These are phyloP conservation scores for Globisporangium acanthophoron DNA, from an alignment of 352 stramenopile species.

Conservation along the genomic window DNA sequence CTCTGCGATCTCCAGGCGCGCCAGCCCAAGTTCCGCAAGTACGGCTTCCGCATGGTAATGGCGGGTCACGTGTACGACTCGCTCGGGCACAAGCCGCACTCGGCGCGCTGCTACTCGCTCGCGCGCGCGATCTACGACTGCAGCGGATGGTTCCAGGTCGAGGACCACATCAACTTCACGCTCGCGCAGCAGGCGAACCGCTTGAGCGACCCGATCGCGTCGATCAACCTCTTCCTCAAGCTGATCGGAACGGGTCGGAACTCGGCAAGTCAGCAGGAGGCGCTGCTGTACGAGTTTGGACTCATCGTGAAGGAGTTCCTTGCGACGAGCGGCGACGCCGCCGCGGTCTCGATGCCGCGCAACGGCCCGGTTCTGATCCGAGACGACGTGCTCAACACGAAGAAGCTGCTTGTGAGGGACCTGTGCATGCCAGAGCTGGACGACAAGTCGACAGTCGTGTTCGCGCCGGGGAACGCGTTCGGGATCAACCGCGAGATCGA, in stretches of 20 bases:
- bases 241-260: slow-evolving; percentile 79
- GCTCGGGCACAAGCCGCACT: slow-evolving; percentile 63
- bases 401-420: slow-evolving; percentile 65
- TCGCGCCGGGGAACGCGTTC: slow-evolving; percentile 64
- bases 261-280: slow-evolving; percentile 77
- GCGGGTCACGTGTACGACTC: slow-evolving; percentile 81
- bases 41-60: slow-evolving; percentile 88
- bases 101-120: slow-evolving; percentile 75
- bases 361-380: slow-evolving; percentile 26
- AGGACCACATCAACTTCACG: slow-evolving; percentile 88
- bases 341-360: slow-evolving; percentile 23
- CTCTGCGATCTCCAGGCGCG: slow-evolving; percentile 71
- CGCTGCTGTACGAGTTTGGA: slow-evolving; percentile 79
- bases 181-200: slow-evolving; percentile 78
- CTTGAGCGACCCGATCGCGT: slow-evolving; percentile 68
- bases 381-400: slow-evolving; percentile 11
- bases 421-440: slow-evolving; percentile 81
- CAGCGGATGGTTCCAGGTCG: slow-evolving; percentile 79
- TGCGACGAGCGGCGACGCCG: slow-evolving; percentile 20
- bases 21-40: slow-evolving; percentile 80
- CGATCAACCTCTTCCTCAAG: slow-evolving; percentile 83
- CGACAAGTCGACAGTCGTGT: slow-evolving; percentile 77
- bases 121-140: slow-evolving; percentile 75
- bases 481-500: slow-evolving; percentile 71
- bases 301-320: slow-evolving; percentile 81